Base-by-base conservation (phyloP, 306 rosid genomes). In the Inga laurina region DNA sequence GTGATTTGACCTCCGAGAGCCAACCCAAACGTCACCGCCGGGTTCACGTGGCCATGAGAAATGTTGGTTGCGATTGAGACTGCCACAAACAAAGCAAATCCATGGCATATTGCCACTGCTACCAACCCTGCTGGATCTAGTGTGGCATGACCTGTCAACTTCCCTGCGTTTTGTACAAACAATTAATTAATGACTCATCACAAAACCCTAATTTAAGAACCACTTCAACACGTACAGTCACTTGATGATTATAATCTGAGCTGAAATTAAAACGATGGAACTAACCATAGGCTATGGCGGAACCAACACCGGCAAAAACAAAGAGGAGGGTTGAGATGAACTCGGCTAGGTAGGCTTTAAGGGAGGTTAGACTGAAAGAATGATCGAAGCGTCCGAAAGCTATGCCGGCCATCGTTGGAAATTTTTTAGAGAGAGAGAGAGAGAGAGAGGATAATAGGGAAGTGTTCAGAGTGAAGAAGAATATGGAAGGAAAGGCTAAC, bases 31-130 rank as follows among this genome's bases (percentile, higher is more conserved):
- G 98, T 94, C 77, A 94, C 98, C 3, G 98, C 97, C 15, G 98
- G 98, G 91, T 94, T 94, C 8, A 94, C 97, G 81, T 94, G 98
- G 3, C 98, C 98, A 46, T 97, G 94, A 27, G 98, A 94, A 79
- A 94, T 93, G 89, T 93, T 94, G 76, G 97, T 94, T 16, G 92
- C 90, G 54, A 93, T 81, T 0, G 98, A 64, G 65, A 94, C 97
- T 8, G 98, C 98, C 39, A 94, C 97, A 44, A 94, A 94, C 21
- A 94, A 89, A 88, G 98, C 98, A 84, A 94, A 91, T 19, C 91
- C 97, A 81, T 94, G 98, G 84, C 90, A 87, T 34, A 93, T 43
- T 4, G 98, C 98, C 72, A 94, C 85, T 44, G 89, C 97, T 11
- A 91, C 91, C 45, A 94, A 84, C 56, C 97, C 94, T 46, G 93